Conservation (phyloP, 768 basidiomycete species). For the Boletellus emodensis region DNA sequence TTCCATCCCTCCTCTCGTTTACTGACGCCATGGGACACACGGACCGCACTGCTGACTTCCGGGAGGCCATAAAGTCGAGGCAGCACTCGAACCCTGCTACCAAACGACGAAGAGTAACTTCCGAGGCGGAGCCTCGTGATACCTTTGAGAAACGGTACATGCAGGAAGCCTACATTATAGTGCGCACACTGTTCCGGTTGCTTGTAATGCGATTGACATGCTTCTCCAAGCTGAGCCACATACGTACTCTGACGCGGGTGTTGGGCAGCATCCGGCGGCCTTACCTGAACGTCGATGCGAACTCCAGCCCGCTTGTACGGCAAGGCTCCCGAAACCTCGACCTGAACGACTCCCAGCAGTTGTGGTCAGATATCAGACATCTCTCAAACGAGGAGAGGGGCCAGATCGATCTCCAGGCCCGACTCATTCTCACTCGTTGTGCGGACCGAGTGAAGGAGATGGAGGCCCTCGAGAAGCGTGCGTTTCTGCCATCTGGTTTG, state of each 20-base stretch:
- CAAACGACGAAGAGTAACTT: constrained; percentile 47
- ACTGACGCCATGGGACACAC: constrained; percentile 46
- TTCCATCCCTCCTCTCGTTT: neutral
- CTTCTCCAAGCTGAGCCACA: constrained; percentile 60
- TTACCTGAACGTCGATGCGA: constrained; percentile 78
- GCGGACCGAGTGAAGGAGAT: constrained; percentile 83
- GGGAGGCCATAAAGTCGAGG: constrained; percentile 46
- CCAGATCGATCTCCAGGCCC: constrained; percentile 91
- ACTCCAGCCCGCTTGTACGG: constrained; percentile 47
- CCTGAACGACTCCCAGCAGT: constrained; percentile 44
- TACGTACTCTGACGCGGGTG: constrained; percentile 66
- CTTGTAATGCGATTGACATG: neutral
- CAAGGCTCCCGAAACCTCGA: constrained; percentile 53
- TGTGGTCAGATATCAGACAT: constrained; percentile 63
- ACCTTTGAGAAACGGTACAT: constrained; percentile 64
- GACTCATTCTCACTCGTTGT: constrained; percentile 80
- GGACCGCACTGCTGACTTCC: constrained; percentile 64
- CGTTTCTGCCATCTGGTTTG: constrained; percentile 27
- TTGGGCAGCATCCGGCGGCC: constrained; percentile 74
- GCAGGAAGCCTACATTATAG: constrained; percentile 72
- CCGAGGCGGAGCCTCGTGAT: constrained; percentile 36
- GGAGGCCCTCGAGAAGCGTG: constrained; percentile 87
- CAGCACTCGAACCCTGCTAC: constrained; percentile 38
- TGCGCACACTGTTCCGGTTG: constrained; percentile 22
- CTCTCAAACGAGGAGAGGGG: constrained; percentile 90